Conservation (phyloP, 164 flowering plant species). For the Santalum album region DNA sequence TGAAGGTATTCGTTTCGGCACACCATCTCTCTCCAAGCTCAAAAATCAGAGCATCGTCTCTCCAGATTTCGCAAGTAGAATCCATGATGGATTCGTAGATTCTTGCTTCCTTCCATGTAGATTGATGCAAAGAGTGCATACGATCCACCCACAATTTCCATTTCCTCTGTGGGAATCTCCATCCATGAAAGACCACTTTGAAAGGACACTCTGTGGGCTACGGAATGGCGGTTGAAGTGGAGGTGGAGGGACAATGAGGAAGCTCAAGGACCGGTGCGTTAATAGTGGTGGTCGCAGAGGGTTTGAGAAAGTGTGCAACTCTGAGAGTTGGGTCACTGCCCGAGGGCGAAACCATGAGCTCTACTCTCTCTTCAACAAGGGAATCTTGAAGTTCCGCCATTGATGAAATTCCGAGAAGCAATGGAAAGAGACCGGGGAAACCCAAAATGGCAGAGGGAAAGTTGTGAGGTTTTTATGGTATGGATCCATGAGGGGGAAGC, state of each 20-base stretch:
- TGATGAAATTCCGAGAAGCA: too few relatives aligned
- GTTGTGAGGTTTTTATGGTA: too few relatives aligned
- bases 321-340: conserved; percentile 1
- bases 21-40: conserved; percentile 24
- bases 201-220: background rate
- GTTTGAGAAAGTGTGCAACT: conserved; percentile 7
- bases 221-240: background rate
- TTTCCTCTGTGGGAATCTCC: conserved; percentile 9
- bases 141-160: conserved; percentile 30
- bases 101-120: conserved; percentile 18
- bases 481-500: too few relatives aligned
- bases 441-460: too few relatives aligned
- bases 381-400: too few relatives aligned
- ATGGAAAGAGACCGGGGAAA: too few relatives aligned
- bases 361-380: conserved; percentile 14
- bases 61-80: conserved; percentile 11
- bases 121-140: background rate
- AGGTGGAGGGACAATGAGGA: background rate
- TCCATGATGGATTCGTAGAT: conserved; percentile 20
- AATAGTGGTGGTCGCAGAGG: background rate
- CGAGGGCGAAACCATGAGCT: conserved; percentile 7
- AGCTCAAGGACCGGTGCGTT: background rate
- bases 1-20: conserved; percentile 21
- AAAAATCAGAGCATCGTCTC: conserved; percentile 10
- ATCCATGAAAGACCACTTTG: conserved; percentile 6